Evolutionary conservation across 768 basidiomycete species (phyloP), one percentile per base, ranked within the genome.

Genomic region (Agrocybe chaxingu): DNA sequence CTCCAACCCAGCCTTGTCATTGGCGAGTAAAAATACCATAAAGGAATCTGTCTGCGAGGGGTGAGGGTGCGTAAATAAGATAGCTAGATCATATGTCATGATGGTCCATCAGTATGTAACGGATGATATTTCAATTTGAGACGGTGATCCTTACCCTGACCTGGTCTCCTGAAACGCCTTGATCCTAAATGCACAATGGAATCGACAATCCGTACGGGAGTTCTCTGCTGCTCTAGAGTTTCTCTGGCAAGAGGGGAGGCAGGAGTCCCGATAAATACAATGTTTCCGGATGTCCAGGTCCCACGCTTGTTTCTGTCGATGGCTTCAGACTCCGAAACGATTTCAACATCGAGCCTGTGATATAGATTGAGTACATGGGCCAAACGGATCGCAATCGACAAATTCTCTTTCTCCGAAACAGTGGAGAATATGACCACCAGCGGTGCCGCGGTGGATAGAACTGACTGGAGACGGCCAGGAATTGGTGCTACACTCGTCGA

Each of bases 31-130:
- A 56, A 92, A 82, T 6, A 92, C 65, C 57, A 62, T 71, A 51
- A 49, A 54, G 57, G n/a, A 62, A 33, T 31, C 62, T 53, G 19
- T 54, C 49, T 51, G 18, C 16, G 49, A 48, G 7, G 84, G 81
- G 66, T 87, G 86, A 11, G 85, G 84, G 55, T 89, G 84, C 5
- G 85, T 72, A 58, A 90, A 85, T 37, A 90, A 55, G 19, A 85
- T 75, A 66, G 77, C 71, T 70, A 49, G 40, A 55, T 35, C 12
- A 30, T 3, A 43, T 43, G 30, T 47, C 1, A 42, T 11, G 31
- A 47, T 38, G n/a, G n/a, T 35, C 42, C 44, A 46, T 40, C 19
- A 33, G 3, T 34, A n/a, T 16, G 16, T 61, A 61, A 56, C 3
- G 36, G 33, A 16, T 56, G 48, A 10, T 16, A 30, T 29, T 16